Base-by-base conservation (phyloP, 805 yeast species). In the Starmerella geochares region DNA sequence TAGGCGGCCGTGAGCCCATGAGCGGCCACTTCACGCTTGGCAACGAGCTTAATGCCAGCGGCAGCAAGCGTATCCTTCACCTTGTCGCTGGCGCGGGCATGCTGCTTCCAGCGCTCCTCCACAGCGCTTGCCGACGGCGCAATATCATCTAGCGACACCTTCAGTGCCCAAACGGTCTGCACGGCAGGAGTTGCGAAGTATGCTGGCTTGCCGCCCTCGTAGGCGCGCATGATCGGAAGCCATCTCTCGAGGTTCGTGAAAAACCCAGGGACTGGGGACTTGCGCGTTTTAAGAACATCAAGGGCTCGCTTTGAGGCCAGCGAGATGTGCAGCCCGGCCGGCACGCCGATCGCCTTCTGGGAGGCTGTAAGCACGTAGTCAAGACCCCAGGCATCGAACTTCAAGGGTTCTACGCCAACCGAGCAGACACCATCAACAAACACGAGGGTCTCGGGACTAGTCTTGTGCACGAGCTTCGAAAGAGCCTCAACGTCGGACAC, bases 161-260 rank as follows among this genome's bases (percentile, higher is more conserved):
- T 79, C 60, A 86, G 74, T 14, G 96, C 88, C 62, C 83, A 83
- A 53, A 90, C 71, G 54, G 83, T 75, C 69, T 86, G 96, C 41
- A 85, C 82, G 0, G 96, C 83, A n/a, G 96, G 96, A 7, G 96
- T 90, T n/a, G 96, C 95, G 64, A 86, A 90, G 71, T 88, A 92
- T 8, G 88, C 84, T 16, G 75, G 79, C 56, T 75, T 72, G 43
- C 88, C 88, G 44, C 76, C 65, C 71, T 88, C 96, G 69, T 86
- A 86, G 38, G 86, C 84, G 63, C 76, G 70, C 87, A 88, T 80
- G 63, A 88, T 76, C 36, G 96, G 96, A 43, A 80, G 67, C 97
- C 97, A 88, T 69, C 78, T 79, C 63, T 80, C 74, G 62, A 90
- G 71, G 39, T 83, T 79, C 40, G 87, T 81, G 65, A 79, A 86